Evolutionary conservation across 352 stramenopile species (phyloP), one percentile per base, ranked within the genome.

Genomic region (Phytophthora kernoviae): DNA sequence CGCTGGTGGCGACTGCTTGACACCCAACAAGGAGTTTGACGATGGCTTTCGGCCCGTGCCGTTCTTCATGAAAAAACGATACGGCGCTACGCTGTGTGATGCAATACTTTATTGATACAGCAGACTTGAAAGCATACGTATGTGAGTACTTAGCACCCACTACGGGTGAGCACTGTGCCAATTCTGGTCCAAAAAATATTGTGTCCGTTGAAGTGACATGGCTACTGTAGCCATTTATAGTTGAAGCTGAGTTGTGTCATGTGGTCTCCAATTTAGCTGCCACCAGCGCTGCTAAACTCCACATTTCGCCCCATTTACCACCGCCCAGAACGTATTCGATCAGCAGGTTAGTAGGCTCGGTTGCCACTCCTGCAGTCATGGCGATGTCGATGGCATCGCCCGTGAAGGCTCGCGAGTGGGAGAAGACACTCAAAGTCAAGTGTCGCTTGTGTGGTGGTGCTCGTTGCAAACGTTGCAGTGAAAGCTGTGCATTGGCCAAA

Each of bases 381-480:
- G 20, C 22, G 27, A 24, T 52, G 47, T 24, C 5, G 17, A 91
- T 93, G 81, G 71, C 73, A 24, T 93, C 79, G 2, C 84, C 84
- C 2, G 81, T 94, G 24, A 90, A 89, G 57, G 61, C 81, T 24
- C 81, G 86, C 5, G 81, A 94, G 54, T 94, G 86, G 86, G 86
- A 94, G 52, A 91, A 93, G 44, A 79, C 73, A 0, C 62, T 93
- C 18, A 94, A 83, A 34, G 79, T 94, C 34, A 94, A 94, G 42
- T 94, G 83, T 52, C 83, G 85, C 6, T 63, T 97, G 18, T 97
- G 88, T 43, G 88, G 90, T 8, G 90, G 90, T n/a, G 68, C 81
- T 17, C 84, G 90, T 24, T 96, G 90, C 67, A 94, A 94, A 50
- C 75, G 87, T 5, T 97, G 90, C 65, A 93, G 87, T 54, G 81